Evolutionary conservation across 768 basidiomycete genomes (phyloP).

Genomic region (Naematelia aurantialba): DNA sequence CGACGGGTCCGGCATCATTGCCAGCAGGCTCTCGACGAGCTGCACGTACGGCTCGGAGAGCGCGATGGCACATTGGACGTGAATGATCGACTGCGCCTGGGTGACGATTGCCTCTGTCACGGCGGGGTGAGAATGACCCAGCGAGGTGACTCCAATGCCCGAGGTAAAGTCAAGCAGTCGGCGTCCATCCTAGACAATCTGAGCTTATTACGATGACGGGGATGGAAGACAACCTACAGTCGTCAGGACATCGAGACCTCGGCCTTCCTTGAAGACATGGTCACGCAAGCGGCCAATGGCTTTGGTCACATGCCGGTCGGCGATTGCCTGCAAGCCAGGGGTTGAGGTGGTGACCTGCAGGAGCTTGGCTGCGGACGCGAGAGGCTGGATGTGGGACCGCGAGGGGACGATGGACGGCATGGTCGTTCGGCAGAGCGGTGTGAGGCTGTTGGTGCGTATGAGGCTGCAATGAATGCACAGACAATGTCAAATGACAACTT

Average conservation of each 20-base stretch:
- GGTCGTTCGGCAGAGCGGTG: too few species aligned
- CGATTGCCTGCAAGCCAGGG: conserved; percentile 31
- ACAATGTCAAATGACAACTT: too few species aligned
- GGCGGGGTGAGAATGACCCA: conserved; percentile 57
- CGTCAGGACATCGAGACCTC: conserved; percentile 64
- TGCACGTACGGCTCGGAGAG: conserved; percentile 80
- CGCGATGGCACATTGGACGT: conserved; percentile 64
- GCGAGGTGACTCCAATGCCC: conserved; percentile 74
- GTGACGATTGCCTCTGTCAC: conserved; percentile 37
- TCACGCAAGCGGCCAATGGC: conserved; percentile 48
- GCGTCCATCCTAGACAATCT: conserved; percentile 53
- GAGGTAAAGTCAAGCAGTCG: conserved; percentile 77
- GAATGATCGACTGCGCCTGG: conserved; percentile 41
- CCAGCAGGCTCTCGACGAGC: conserved; percentile 77
- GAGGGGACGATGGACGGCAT: conserved; percentile 15
- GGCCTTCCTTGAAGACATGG: conserved; percentile 48
- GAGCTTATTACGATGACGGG: not conserved
- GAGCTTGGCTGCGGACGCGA: conserved; percentile 15
- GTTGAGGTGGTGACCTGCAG: conserved; percentile 26
- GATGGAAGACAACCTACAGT: conserved; percentile 13
- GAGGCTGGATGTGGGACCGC: conserved; percentile 18
- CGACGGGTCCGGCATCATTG: conserved; percentile 84
- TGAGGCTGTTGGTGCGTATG: too few species aligned
- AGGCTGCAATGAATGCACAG: too few species aligned
- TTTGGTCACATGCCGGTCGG: conserved; percentile 48